These are phyloP conservation scores for Rasamsonia emersonii DNA, from an alignment of 2,329 filamentous ascomycete species.

Conservation along the genomic window DNA sequence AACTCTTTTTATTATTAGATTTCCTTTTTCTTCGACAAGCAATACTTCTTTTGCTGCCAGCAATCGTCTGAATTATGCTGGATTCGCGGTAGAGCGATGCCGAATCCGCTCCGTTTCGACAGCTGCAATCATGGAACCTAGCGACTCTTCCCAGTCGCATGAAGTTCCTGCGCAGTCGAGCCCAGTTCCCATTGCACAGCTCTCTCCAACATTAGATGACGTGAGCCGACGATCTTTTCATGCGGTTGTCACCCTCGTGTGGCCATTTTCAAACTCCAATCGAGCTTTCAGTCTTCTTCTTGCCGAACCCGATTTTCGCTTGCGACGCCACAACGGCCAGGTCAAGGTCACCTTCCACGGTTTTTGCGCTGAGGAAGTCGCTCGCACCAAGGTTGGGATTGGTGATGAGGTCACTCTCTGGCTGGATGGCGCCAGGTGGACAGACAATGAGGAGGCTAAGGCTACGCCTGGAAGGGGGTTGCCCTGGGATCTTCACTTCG, in stretches of 20 bases:
- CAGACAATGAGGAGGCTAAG: slow-evolving; percentile 42
- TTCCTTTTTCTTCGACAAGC: no score
- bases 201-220: slow-evolving; percentile 27
- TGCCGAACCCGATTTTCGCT: slow-evolving; percentile 73
- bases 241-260: slow-evolving; percentile 74
- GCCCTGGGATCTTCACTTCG: slow-evolving; percentile 49
- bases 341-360: slow-evolving; percentile 69
- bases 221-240: slow-evolving; percentile 40
- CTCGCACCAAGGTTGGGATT: slow-evolving; percentile 60
- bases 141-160: slow-evolving; percentile 15
- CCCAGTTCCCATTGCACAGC: slow-evolving; percentile 31
- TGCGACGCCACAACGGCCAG: slow-evolving; percentile 69
- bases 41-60: no score
- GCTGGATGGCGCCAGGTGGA: slow-evolving; percentile 61
- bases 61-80: no score
- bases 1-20: no score
- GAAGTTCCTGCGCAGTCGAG: slow-evolving; percentile 15
- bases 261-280: slow-evolving; percentile 79
- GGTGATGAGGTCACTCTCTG: slow-evolving; percentile 66
- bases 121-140: slow-evolving; percentile 22
- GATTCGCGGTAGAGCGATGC: slow-evolving; percentile 1
- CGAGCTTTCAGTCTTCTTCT: slow-evolving; percentile 69
- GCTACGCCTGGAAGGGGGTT: slow-evolving; percentile 49
- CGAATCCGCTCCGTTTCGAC: slow-evolving; percentile 3
- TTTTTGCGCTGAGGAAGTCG: slow-evolving; percentile 59